Evolutionary conservation across 2,329 filamentous ascomycete genomes (phyloP), one percentile per base, ranked within the genome.

Genomic region (Rosellinia necatrix): DNA sequence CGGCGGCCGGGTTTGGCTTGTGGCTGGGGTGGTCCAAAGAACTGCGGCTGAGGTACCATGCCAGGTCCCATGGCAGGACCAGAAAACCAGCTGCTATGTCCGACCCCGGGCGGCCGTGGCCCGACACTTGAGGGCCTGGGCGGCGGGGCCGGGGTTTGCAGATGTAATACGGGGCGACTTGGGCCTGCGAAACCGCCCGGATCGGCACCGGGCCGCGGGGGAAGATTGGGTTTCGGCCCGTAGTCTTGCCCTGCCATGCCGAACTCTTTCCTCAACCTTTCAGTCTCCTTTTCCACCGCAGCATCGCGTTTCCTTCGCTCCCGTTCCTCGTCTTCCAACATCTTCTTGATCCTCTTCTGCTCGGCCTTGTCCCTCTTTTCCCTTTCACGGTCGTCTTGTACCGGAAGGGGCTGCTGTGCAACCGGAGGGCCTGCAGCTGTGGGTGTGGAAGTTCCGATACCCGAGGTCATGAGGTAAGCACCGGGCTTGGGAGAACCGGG

Each of bases 211-310:
- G 70, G 70, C 9, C 74, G 71, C 4, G 77, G 69, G 2, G 69
- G 67, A 4, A 77, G 66, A 13, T 69, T 67, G 2, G 71, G 64
- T 30, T 52, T 60, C 15, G 59, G 65, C 6, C 64, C 37, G 64
- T 73, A 58, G 64, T 74, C 70, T 66, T 81, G 78, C 0, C 78
- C 77, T 47, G 79, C 73, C 41, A 84, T 77, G 43, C 89, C 89
- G 65, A 90, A 92, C 64, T 87, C 72, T 63, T 78, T 83, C 19
- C 84, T 78, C 30, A 99, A 76, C 1, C 92, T 81, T 70, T 94
- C 91, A 0, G 94, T 97, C 75, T 99, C 93, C 59, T 81, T 82
- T 17, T 92, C 87, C 1, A 92, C 75, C 63, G 83, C 82, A 8
- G 79, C 82, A 27, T 87, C 81, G 55, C 78, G 77, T 27, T 73